A percentile compares a stretch with the other conserved stretches of the same genome.
phyloP scores from a whole-genome alignment of 495 filamentous ascomycete genomes.

The Neurospora sp. region DNA sequence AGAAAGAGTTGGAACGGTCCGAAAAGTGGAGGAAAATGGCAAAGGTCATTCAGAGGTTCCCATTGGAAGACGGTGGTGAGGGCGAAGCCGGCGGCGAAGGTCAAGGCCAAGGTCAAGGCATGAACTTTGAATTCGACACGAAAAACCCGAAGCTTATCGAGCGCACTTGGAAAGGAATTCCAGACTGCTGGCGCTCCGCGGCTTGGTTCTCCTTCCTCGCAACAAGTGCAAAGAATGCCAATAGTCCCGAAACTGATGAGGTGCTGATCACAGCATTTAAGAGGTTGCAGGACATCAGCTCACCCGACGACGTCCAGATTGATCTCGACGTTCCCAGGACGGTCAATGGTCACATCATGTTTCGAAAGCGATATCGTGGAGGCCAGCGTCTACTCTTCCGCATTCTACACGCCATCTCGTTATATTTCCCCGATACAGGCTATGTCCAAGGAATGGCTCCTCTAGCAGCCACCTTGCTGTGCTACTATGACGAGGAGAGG shows the following conservation, averaged over 20 bases:
- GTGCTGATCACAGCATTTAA: conserved; percentile 61
- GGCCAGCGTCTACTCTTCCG: conserved; percentile 89
- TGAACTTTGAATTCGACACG: conserved; percentile 83
- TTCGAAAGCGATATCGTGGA: conserved; percentile 78
- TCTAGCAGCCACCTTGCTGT: conserved; percentile 83
- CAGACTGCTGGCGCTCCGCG: conserved; percentile 85
- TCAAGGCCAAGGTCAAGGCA: conserved; percentile 56
- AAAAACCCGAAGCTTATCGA: conserved; percentile 77
- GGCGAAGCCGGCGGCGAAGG: not conserved
- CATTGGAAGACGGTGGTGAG: not conserved
- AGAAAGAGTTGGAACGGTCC: conserved; percentile 72
- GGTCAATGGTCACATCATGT: conserved; percentile 96
- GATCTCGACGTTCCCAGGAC: conserved; percentile 95
- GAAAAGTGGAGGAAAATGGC: conserved; percentile 99
- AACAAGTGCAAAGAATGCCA: conserved; percentile 61
- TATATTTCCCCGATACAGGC: conserved; percentile 84
- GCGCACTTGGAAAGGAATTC: conserved; percentile 95
- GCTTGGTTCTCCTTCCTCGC: conserved; percentile 93
- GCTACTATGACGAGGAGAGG: conserved; percentile 92
- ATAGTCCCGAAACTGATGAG: conserved; percentile 52
- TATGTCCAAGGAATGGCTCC: conserved; percentile 99
- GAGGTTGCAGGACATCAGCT: conserved; percentile 58
- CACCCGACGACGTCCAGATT: conserved; percentile 91
- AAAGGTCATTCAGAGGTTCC: conserved; percentile 44
- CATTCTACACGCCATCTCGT: conserved; percentile 76